phyloP scores from a whole-genome alignment of 2,329 filamentous ascomycete genomes.

The Claviceps citrina region DNA sequence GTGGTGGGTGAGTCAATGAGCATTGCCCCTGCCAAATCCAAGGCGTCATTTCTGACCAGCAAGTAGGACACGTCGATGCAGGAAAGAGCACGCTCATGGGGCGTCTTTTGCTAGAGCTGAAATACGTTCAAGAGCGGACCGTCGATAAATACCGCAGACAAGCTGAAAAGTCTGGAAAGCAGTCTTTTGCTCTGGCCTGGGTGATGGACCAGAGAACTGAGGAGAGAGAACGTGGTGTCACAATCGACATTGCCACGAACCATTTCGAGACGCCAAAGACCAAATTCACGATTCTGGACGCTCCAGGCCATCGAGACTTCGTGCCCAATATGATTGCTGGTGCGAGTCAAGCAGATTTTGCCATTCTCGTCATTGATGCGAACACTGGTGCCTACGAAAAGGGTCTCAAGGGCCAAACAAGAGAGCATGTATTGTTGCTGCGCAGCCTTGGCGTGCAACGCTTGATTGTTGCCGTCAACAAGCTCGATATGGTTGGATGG shows the following conservation, averaged over 20 bases:
- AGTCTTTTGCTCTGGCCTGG: conserved; percentile 93
- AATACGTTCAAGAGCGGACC: conserved; percentile 74
- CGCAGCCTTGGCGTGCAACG: conserved; percentile 81
- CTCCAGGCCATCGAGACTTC: conserved; percentile 87
- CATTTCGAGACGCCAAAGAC: conserved; percentile 82
- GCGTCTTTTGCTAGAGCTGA: conserved; percentile 74
- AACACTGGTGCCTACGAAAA: conserved; percentile 85
- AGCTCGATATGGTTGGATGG: conserved; percentile 81
- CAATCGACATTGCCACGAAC: conserved; percentile 91
- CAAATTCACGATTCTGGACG: conserved; percentile 85
- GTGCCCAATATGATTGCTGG: conserved; percentile 99
- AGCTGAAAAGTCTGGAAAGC: conserved; percentile 81
- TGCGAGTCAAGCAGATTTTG: conserved; percentile 89
- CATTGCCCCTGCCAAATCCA: neutral
- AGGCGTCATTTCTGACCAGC: neutral
- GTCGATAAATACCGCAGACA: conserved; percentile 79
- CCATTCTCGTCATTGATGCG: conserved; percentile 84
- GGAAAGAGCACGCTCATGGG: conserved; percentile 98
- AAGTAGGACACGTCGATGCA: conserved; percentile 82
- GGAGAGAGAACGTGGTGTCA: conserved; percentile 78
- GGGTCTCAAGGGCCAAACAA: conserved; percentile 82
- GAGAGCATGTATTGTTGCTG: conserved; percentile 79
- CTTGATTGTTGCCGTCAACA: conserved; percentile 85
- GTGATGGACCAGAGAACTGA: conserved; percentile 86
- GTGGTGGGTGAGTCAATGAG: conserved; percentile 55